These are phyloP conservation scores for Liquidambar formosana DNA, from an alignment of 164 flowering plant genomes.

Conservation along the genomic window DNA sequence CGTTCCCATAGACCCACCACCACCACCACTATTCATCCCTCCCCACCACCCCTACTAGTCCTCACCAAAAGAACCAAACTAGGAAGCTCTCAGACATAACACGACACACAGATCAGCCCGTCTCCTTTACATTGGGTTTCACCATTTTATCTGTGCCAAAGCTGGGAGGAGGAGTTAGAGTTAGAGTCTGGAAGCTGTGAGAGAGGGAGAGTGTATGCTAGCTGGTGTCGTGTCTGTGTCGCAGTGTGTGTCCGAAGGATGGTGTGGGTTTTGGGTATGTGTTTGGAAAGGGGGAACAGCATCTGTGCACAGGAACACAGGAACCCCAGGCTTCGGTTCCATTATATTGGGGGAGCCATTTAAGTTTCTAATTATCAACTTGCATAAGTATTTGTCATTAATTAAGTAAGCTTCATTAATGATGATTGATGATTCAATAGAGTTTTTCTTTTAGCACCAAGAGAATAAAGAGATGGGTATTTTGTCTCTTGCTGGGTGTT, in stretches of 20 bases:
- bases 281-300: conserved; percentile 26
- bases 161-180: background rate
- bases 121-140: conserved; percentile 12
- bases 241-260: background rate
- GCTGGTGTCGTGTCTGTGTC: background rate
- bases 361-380: no score
- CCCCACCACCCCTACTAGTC: conserved; percentile 4
- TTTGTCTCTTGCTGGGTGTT: no score
- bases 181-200: background rate
- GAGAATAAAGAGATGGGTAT: no score
- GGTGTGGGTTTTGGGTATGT: conserved; percentile 9
- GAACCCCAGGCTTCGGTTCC: conserved; percentile 11
- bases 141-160: conserved; percentile 2
- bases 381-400: no score
- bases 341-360: no score
- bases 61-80: background rate
- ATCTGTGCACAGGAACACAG: conserved; percentile 16
- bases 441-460: no score
- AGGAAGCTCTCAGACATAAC: conserved; percentile 14
- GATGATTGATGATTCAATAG: no score
- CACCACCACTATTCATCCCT: conserved; percentile 19
- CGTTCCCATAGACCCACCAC: conserved; percentile 15
- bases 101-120: conserved; percentile 18
- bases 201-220: background rate
- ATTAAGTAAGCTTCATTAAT: no score